Evolutionary conservation across 2,329 filamentous ascomycete species (phyloP), one percentile per base, ranked within the genome.

Genomic region (Sporothrix brunneoviolacea): DNA sequence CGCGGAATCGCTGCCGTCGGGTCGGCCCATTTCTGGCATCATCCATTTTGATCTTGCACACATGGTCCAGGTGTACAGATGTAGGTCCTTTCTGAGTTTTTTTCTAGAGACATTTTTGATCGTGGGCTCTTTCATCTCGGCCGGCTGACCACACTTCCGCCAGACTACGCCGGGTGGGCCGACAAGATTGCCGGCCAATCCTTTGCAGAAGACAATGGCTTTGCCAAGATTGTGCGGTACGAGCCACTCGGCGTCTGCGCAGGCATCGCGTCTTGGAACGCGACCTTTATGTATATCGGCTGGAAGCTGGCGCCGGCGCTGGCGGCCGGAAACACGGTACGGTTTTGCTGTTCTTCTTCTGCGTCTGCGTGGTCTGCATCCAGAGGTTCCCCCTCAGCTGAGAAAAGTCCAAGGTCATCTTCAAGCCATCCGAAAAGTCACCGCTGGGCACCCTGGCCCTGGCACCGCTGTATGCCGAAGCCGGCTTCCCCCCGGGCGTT

Each of bases 131-230:
- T n/a, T n/a, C n/a, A n/a, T n/a, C n/a, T n/a, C n/a, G n/a, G n/a
- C n/a, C n/a, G n/a, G n/a, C n/a, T n/a, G n/a, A n/a, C n/a, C n/a
- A n/a, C n/a, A n/a, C 28, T 28, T 28, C 24, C 24, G 24, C 21
- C 16, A 60, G 47, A 58, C n/a, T n/a, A 55, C 40, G 60, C 59
- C 9, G 68, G 66, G 5, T 69, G 66, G 66, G 63, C 60, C 21
- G 67, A 68, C 53, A 70, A 70, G 55, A 62, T 65, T 40, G 55
- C 53, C 4, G 68, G 68, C 16, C 60, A 69, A 41, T 57, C 59
- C 0, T 65, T 63, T 58, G 69, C 70, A 6, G 63, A 68, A 52
- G 71, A 72, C 32, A 70, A 73, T 54, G 71, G 71, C 3, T 72
- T 73, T 59, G 58, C 70, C 49, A 62, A 67, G 53, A 65, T 68